Percentiles rank a stretch among this genome's conserved stretches.
Conservation (phyloP, 1,284 basidiomycete genomes). For the Ustilago loliicola region DNA sequence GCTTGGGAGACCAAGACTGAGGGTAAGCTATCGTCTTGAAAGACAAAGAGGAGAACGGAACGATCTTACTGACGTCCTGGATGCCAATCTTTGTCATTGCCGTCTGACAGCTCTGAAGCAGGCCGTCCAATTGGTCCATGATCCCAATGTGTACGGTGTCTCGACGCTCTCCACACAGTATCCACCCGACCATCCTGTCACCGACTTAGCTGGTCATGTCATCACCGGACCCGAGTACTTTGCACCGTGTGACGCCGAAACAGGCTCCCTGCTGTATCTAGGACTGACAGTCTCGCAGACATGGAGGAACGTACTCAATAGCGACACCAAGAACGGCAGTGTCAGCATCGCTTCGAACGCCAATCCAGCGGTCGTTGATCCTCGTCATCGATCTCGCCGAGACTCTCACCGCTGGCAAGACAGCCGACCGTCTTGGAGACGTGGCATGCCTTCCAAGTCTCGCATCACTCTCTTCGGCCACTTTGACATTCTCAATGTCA, state of each 20-base stretch:
- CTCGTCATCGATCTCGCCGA: conserved; percentile 42
- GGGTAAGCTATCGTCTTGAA: conserved; percentile 1
- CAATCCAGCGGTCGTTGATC: conserved; percentile 54
- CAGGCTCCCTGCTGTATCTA: conserved; percentile 65
- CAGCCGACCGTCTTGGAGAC: conserved; percentile 61
- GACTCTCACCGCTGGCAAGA: conserved; percentile 47
- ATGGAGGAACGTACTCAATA: conserved; percentile 62
- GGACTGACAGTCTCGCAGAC: conserved; percentile 67
- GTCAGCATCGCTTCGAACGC: conserved; percentile 57
- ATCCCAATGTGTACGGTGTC: conserved; percentile 54
- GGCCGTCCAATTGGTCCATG: conserved; percentile 40
- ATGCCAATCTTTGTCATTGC: neutral
- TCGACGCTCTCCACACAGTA: conserved; percentile 56
- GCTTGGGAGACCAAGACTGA: conserved; percentile 36
- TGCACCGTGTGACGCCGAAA: conserved; percentile 57
- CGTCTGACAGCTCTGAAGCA: conserved; percentile 29
- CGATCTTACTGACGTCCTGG: neutral
- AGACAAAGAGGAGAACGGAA: no score
- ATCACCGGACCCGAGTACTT: conserved; percentile 66
- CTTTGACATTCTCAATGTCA: conserved; percentile 45
- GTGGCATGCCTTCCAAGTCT: conserved; percentile 67
- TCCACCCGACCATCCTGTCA: conserved; percentile 33
- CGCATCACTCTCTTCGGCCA: conserved; percentile 64
- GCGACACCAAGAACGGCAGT: conserved; percentile 52
- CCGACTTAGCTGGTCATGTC: conserved; percentile 41